Base-by-base conservation (phyloP, 2,329 filamentous ascomycete genomes). In the Cytospora mali region DNA sequence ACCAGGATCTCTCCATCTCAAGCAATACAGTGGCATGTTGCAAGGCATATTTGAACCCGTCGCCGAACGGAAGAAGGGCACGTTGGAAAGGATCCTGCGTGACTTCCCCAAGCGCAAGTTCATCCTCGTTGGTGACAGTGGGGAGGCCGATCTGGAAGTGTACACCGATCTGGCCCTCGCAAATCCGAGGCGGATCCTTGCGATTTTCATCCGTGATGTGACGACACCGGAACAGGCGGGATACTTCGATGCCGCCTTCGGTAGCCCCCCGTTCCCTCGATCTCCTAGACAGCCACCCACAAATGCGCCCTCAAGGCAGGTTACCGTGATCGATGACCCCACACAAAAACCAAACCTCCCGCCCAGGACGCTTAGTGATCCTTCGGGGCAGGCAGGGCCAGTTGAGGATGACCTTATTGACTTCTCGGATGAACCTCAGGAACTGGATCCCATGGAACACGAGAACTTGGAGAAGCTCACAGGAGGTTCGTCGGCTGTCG, bases 31-130 rank as follows among this genome's bases (percentile, higher is more conserved):
- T 65, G 95, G 96, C 54, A 97, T 98, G 92, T 81, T 99, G 16
- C 94, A 98, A 75, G 95, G 96, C 0, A 97, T 99, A 48, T 98
- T 99, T 69, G 95, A 99, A 75, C 95, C 95, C 11, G 95, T 97
- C 0, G 93, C 94, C 0, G 96, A 99, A 75, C 83, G 94, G 62
- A 99, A 99, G 79, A 94, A 93, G 74, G 88, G 89, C 0, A 93
- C 92, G 0, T 80, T 99, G 2, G 92, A 96, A 66, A 88, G 88
- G 69, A 90, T 99, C 28, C 82, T 98, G 71, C 81, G 84, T 59
- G 96, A 99, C 73, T 99, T 99, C 69, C 95, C 95, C 0, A 84
- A 93, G 55, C 83, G 95, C 51, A 92, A 87, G 69, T 99, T 99
- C 71, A 85, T 99, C 3, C 82, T 99, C 2, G 90, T 98, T 11